phyloP scores from a whole-genome alignment of 2,329 filamentous ascomycete genomes.

The Aspergillus clavatus region DNA sequence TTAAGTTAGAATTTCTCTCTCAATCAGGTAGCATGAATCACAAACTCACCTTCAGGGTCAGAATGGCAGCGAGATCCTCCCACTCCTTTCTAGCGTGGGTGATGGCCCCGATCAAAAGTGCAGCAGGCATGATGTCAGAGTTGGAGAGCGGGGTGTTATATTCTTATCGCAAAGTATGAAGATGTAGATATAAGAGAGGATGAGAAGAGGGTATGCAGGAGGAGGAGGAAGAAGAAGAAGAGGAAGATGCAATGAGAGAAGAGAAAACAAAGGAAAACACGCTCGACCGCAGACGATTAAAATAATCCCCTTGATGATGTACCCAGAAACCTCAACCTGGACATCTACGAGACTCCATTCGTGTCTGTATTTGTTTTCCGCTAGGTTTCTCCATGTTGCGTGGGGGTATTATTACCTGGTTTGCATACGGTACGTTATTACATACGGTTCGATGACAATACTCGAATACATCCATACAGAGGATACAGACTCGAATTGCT shows the following conservation, averaged over 20 bases:
- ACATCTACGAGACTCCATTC: no score
- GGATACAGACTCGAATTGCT: no score
- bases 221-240: no score
- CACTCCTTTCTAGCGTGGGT: slow-evolving; percentile 42
- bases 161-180: background rate
- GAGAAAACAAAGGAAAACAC: background rate
- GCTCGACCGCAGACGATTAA: background rate
- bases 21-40: background rate
- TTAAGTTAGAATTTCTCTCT: no score
- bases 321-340: no score
- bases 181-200: background rate
- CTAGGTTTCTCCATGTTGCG: background rate
- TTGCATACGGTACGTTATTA: background rate
- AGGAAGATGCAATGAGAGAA: background rate
- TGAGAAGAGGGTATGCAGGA: background rate
- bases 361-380: no score
- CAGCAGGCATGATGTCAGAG: slow-evolving; percentile 32
- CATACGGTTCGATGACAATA: background rate
- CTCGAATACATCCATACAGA: background rate
- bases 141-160: slow-evolving; percentile 5
- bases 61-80: slow-evolving; percentile 37
- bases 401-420: background rate
- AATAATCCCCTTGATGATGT: background rate
- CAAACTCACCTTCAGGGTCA: slow-evolving; percentile 37
- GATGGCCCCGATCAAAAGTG: slow-evolving; percentile 44